Conservation (phyloP, 345 rosid species). For the Lumnitzera racemosa region DNA sequence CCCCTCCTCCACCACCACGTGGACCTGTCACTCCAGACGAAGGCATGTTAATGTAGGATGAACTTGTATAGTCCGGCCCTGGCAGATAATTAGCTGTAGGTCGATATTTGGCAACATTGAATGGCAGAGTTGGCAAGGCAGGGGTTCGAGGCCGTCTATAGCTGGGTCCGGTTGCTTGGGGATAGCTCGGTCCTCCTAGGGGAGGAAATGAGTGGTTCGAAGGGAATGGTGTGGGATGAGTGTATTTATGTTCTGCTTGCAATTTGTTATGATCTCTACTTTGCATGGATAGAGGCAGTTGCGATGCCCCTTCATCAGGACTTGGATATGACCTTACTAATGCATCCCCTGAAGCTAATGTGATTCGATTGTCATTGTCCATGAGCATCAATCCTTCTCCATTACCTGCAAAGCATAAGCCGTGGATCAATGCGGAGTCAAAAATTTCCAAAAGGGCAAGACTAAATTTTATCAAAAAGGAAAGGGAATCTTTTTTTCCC, state of each 20-base stretch:
- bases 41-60: constrained; percentile 12
- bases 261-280: neutral
- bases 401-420: constrained; percentile 25
- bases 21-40: constrained; percentile 1
- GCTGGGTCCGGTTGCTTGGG: constrained; percentile 11
- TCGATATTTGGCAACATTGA: neutral
- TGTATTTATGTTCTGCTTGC: constrained; percentile 5
- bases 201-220: constrained; percentile 11
- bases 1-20: constrained; percentile 5
- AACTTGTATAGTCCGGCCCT: neutral
- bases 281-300: constrained; percentile 14
- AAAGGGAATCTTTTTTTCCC: too few relatives aligned
- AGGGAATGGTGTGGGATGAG: constrained; percentile 15
- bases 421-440: too few relatives aligned
- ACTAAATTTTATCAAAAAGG: too few relatives aligned
- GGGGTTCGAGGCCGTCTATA: constrained; percentile 9
- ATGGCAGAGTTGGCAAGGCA: constrained; percentile 7
- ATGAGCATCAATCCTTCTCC: constrained; percentile 14
- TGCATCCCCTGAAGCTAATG: neutral
- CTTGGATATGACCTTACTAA: constrained; percentile 5
- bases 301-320: constrained; percentile 7
- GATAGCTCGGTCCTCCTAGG: constrained; percentile 22
- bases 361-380: constrained; percentile 6
- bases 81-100: constrained; percentile 5
- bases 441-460: neutral